These are phyloP conservation scores for Phytopythium chamaehyphon DNA, from an alignment of 352 stramenopile species.

Conservation along the genomic window DNA sequence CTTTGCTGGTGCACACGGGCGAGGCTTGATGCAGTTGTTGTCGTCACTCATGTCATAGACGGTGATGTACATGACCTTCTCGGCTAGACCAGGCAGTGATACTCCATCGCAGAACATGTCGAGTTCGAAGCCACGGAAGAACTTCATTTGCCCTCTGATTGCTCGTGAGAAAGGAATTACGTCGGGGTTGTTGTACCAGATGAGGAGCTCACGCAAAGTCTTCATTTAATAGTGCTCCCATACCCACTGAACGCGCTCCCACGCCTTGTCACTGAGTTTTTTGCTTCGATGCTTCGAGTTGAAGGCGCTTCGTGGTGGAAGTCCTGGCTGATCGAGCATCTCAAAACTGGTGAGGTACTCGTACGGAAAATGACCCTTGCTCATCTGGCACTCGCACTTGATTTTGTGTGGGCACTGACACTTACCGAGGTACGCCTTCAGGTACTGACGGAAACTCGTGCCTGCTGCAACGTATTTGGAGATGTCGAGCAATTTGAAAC, in stretches of 20 bases:
- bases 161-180: conserved; percentile 17
- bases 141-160: conserved; percentile 12
- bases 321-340: not conserved
- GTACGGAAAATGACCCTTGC: not conserved
- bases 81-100: not conserved
- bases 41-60: too few relatives aligned
- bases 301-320: not conserved
- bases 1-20: not conserved
- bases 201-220: conserved; percentile 18
- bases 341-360: not conserved
- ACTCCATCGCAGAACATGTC: conserved; percentile 23
- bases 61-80: conserved; percentile 13
- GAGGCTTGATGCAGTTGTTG: conserved; percentile 15
- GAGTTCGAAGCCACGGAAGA: conserved; percentile 16
- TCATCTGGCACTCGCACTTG: conserved; percentile 15
- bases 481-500: conserved; percentile 28
- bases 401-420: conserved; percentile 30
- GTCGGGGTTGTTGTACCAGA: conserved; percentile 31
- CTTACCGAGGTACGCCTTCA: conserved; percentile 21
- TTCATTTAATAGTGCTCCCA: conserved; percentile 32
- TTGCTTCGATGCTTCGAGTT: too few relatives aligned
- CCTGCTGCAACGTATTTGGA: conserved; percentile 26
- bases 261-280: too few relatives aligned
- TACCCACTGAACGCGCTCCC: conserved; percentile 15
- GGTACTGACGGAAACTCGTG: conserved; percentile 19